Base-by-base conservation (phyloP, 305 asterid species). In the Ilex paraguariensis region DNA sequence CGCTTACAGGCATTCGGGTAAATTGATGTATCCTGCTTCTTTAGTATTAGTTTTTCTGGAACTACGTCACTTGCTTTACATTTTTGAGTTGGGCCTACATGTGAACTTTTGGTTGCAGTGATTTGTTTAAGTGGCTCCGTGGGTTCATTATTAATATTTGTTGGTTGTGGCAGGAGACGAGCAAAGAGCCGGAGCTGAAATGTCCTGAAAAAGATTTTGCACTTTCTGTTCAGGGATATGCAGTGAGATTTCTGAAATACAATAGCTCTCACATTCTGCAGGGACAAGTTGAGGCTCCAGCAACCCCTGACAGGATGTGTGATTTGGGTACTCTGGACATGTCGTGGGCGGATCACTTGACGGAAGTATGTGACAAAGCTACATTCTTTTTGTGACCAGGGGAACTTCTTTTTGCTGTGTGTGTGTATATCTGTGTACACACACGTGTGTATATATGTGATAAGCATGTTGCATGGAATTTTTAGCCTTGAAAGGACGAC, bases 151-250 rank as follows among this genome's bases (percentile, higher is more conserved):
- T 36, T 36, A 36, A 36, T 36, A 21, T 54, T 42, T 40, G 57
- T 59, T 68, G 68, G 58, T 67, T 79, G 79, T 70, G 45, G 69
- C 92, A 94, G 99, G 89, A 79, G 63, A 73, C 54, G 55, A 73
- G 75, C 75, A 68, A 72, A 67, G 68, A 69, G 67, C 78, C 61
- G 70, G 72, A 69, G 77, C 79, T 69, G 63, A 73, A 77, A 59
- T 67, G 64, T 60, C 70, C 72, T 49, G 70, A 55, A 57, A 83
- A 64, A 72, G 88, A 68, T 60, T 73, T 64, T 15, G 64, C 71
- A 67, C 74, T 59, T 73, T 55, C 92, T 66, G 70, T 90, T 70
- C 74, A 57, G 75, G 87, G 84, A 62, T 94, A 94, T 81, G 96
- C 90, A 40, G 57, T 77, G 70, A 83, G 84, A 70, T 88, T 87